These are phyloP conservation scores for Austroboletus novae-zelandiae DNA, from an alignment of 1,284 basidiomycete species.

Conservation along the genomic window DNA sequence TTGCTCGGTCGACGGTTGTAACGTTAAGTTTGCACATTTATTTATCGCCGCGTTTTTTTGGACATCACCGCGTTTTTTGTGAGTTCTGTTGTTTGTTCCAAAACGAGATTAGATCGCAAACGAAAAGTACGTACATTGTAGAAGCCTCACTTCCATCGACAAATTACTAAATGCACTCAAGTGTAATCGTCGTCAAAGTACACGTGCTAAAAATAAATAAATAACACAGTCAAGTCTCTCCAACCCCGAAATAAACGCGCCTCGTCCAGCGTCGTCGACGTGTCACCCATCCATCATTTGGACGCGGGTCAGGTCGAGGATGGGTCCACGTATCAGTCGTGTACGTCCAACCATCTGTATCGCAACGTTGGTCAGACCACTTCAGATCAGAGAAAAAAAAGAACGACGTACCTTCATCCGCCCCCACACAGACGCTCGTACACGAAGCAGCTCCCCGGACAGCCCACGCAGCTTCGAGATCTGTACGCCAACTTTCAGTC, in stretches of 20 bases:
- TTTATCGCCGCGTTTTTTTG: no score
- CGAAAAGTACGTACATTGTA: no score
- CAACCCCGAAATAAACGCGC: constrained; percentile 51
- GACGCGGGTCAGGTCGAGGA: constrained; percentile 45
- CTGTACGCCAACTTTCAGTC: constrained; percentile 73
- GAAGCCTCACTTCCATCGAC: no score
- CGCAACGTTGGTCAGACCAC: background rate
- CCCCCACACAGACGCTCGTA: constrained; percentile 32
- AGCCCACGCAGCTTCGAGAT: constrained; percentile 57
- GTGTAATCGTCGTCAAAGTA: no score
- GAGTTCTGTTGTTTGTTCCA: no score
- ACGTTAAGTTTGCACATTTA: no score
- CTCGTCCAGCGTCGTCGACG: constrained; percentile 63
- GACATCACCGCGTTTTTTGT: no score
- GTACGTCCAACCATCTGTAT: constrained; percentile 71
- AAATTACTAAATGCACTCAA: no score
- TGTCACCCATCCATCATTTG: constrained; percentile 50
- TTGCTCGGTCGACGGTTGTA: no score
- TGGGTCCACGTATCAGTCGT: constrained; percentile 71
- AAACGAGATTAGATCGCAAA: no score
- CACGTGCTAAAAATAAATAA: no score
- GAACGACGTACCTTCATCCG: constrained; percentile 14
- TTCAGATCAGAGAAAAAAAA: no score
- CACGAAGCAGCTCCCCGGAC: background rate
- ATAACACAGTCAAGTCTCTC: background rate